phyloP scores from a whole-genome alignment of 345 rosid genomes.

The Eucalyptus regnans region DNA sequence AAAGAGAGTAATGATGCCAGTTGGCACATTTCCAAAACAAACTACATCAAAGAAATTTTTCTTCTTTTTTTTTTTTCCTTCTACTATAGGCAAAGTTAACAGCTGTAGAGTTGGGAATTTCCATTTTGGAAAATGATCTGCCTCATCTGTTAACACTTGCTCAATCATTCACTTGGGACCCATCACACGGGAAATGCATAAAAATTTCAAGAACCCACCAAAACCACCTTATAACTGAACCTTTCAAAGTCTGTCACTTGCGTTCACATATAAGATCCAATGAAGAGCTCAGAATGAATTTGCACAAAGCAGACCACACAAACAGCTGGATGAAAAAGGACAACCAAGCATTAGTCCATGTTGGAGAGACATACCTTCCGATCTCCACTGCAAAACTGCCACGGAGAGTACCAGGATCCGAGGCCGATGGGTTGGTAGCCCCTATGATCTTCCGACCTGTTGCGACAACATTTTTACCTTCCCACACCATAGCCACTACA shows the following conservation, averaged over 20 bases:
- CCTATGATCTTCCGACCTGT: slow-evolving; percentile 91
- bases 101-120: neutral
- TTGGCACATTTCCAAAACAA: neutral
- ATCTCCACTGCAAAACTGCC: slow-evolving; percentile 81
- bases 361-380: slow-evolving; percentile 42
- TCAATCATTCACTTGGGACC: neutral
- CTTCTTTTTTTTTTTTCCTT: neutral
- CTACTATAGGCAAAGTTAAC: neutral
- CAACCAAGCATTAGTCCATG: neutral
- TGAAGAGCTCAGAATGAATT: neutral
- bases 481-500: slow-evolving; percentile 96
- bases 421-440: slow-evolving; percentile 81
- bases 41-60: neutral
- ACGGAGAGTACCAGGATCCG: slow-evolving; percentile 94
- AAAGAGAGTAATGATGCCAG: neutral
- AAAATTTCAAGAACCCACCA: neutral
- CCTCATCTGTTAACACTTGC: neutral
- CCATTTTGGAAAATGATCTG: neutral
- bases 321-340: neutral
- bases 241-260: neutral
- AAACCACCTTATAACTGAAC: neutral
- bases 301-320: neutral
- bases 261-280: neutral
- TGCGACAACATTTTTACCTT: slow-evolving; percentile 72
- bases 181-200: neutral